Percentiles rank a stretch among this genome's conserved stretches.
phyloP scores from a whole-genome alignment of 208 protist species.

The Trypanosoma mega region DNA sequence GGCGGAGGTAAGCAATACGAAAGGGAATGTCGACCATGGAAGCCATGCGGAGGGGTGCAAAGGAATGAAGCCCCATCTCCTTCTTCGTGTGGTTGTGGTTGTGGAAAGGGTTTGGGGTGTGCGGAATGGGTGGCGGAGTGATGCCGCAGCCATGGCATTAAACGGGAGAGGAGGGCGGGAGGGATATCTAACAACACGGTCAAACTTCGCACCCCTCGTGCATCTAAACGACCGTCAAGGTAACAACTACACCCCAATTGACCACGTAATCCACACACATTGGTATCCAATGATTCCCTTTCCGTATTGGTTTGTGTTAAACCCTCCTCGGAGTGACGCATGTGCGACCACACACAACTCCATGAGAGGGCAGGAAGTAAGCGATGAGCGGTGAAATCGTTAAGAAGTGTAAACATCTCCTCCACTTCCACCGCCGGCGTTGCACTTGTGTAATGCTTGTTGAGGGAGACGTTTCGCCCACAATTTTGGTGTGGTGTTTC shows the following conservation, averaged over 20 bases:
- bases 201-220: conserved; percentile 21
- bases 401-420: conserved; percentile 19
- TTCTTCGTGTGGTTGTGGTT: too few species aligned
- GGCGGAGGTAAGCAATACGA: too few species aligned
- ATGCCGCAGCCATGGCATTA: not conserved
- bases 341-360: conserved; percentile 7
- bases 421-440: not conserved
- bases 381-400: conserved; percentile 17
- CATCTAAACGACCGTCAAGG: conserved; percentile 23
- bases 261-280: conserved; percentile 24
- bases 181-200: conserved; percentile 28
- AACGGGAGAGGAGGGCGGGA: conserved; percentile 3
- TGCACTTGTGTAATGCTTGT: too few species aligned
- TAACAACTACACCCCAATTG: conserved; percentile 29
- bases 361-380: conserved; percentile 36
- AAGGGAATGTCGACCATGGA: too few species aligned
- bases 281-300: not conserved
- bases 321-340: not conserved
- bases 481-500: too few species aligned
- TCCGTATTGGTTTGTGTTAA: not conserved
- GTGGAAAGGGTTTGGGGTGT: too few species aligned
- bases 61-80: too few species aligned
- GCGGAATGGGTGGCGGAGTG: not conserved
- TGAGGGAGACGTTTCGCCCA: too few species aligned
- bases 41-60: too few species aligned